Evolutionary conservation across 257 asterid species (phyloP).

Genomic region (Eustoma russellianum): DNA sequence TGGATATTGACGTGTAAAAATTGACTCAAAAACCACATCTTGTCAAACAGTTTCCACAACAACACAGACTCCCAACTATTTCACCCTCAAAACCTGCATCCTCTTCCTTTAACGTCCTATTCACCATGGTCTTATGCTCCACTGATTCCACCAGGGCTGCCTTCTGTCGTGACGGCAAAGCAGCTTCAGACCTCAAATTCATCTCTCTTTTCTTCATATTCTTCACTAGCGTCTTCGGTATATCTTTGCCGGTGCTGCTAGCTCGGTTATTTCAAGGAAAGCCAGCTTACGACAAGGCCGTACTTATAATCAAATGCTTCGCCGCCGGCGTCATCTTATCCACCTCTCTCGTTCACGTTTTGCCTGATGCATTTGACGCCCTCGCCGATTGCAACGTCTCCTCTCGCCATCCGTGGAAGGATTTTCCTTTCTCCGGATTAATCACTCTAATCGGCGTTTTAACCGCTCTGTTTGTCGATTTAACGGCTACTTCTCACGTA

Average conservation of each 20-base stretch:
- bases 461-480: conserved; percentile 31
- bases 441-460: conserved; percentile 26
- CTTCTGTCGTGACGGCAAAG: conserved; percentile 22
- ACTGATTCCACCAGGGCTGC: conserved; percentile 20
- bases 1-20: no score
- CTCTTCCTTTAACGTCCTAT: no score
- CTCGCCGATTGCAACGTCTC: conserved; percentile 33
- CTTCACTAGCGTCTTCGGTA: conserved; percentile 26
- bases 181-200: conserved; percentile 20
- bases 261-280: conserved; percentile 29
- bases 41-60: no score
- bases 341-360: conserved; percentile 30
- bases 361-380: conserved; percentile 33
- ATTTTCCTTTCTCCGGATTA: conserved; percentile 32
- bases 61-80: no score
- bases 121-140: conserved; percentile 16
- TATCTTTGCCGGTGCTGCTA: conserved; percentile 18
- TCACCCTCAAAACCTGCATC: no score
- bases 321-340: conserved; percentile 35
- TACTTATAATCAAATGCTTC: conserved; percentile 28
- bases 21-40: no score
- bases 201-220: conserved; percentile 19
- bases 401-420: conserved; percentile 33
- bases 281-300: conserved; percentile 30
- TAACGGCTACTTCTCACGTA: conserved; percentile 30